phyloP scores from a whole-genome alignment of 1,284 basidiomycete species.

The Boletus semigastroideus region DNA sequence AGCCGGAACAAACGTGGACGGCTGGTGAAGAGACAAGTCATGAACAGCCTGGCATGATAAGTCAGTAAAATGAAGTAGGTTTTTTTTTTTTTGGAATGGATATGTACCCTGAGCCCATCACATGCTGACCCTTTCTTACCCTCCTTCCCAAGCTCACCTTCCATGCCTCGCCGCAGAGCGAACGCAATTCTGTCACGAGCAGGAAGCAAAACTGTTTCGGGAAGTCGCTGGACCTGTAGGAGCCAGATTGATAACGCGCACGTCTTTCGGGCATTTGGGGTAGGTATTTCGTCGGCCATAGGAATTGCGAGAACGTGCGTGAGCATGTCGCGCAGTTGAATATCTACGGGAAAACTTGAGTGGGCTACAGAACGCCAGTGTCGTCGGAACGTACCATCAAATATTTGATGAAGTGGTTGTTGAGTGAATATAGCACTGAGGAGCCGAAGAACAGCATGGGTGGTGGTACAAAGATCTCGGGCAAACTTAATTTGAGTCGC shows the following conservation, averaged over 20 bases:
- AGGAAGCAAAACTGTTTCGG: slow-evolving; percentile 54
- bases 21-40: slow-evolving; percentile 62
- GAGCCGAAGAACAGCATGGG: slow-evolving; percentile 65
- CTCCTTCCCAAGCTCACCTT: slow-evolving; percentile 80
- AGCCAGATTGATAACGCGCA: slow-evolving; percentile 73
- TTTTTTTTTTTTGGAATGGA: neutral
- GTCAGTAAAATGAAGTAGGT: slow-evolving; percentile 1
- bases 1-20: slow-evolving; percentile 60
- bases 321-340: slow-evolving; percentile 57
- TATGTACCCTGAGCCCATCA: slow-evolving; percentile 67
- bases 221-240: slow-evolving; percentile 66
- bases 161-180: slow-evolving; percentile 71
- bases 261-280: slow-evolving; percentile 80
- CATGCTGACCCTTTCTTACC: slow-evolving; percentile 77
- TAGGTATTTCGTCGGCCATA: slow-evolving; percentile 62
- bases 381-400: slow-evolving; percentile 50
- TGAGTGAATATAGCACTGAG: slow-evolving; percentile 58
- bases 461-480: slow-evolving; percentile 69
- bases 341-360: slow-evolving; percentile 41
- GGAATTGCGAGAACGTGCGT: slow-evolving; percentile 68
- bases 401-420: slow-evolving; percentile 57
- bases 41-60: slow-evolving; percentile 58
- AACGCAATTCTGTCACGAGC: slow-evolving; percentile 64
- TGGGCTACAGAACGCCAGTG: neutral
- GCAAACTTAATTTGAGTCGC: slow-evolving; percentile 75